Conservation (phyloP, 768 basidiomycete genomes). For the Favolaschia claudopus region DNA sequence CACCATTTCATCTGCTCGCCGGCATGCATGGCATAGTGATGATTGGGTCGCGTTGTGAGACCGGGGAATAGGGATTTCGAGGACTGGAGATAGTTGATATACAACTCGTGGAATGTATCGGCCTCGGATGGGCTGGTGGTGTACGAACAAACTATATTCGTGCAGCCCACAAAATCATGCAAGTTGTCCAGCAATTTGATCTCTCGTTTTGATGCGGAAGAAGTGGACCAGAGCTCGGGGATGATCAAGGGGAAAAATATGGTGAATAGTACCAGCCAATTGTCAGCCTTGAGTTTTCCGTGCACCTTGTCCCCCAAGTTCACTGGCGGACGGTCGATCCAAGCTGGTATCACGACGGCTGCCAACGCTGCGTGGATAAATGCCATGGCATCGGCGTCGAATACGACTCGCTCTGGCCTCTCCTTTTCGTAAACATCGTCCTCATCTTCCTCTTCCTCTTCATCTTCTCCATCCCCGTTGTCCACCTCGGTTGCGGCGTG, state of each 20-base stretch:
- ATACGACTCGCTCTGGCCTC: not conserved
- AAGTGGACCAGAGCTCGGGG: slow-evolving; percentile 5
- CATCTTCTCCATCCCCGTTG: not conserved
- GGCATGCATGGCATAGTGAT: slow-evolving; percentile 7
- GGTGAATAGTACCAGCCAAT: slow-evolving; percentile 22
- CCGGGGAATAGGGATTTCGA: slow-evolving; percentile 11
- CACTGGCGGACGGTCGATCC: slow-evolving; percentile 13
- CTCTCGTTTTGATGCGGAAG: not conserved
- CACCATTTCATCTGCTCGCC: slow-evolving; percentile 16
- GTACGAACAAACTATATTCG: slow-evolving; percentile 13
- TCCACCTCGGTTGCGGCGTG: not conserved
- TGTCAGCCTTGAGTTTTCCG: slow-evolving; percentile 30
- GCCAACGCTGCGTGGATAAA: not conserved
- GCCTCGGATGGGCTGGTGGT: not conserved
- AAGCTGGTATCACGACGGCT: not conserved
- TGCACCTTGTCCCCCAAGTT: slow-evolving; percentile 26
- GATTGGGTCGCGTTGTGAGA: slow-evolving; percentile 14
- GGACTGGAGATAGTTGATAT: not conserved
- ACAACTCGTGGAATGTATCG: not conserved
- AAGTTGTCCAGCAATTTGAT: slow-evolving; percentile 8
- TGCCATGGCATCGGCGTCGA: not conserved
- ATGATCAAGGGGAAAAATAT: slow-evolving; percentile 21
- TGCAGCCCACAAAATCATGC: slow-evolving; percentile 12
- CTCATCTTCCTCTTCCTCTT: not conserved
- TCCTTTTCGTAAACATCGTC: not conserved